phyloP scores from a whole-genome alignment of 1,139 yeast species.

The Candida anutae region DNA sequence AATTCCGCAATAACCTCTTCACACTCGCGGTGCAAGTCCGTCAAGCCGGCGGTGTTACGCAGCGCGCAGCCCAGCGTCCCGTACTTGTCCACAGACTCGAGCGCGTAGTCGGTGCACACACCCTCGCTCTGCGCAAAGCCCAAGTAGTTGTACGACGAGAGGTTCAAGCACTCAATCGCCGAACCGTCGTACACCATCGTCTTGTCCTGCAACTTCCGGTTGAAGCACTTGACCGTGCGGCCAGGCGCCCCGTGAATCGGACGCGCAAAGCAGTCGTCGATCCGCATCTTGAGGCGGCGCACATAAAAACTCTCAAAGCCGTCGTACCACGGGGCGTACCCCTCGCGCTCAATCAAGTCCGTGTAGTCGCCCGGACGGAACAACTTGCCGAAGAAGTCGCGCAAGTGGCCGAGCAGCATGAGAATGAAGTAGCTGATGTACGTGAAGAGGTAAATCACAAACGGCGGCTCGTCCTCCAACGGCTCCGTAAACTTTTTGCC shows the following conservation, averaged over 20 bases:
- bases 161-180: constrained; percentile 69
- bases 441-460: constrained; percentile 68
- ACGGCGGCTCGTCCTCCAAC: constrained; percentile 80
- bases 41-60: constrained; percentile 66
- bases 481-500: constrained; percentile 53
- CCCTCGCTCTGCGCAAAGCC: constrained; percentile 98
- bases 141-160: constrained; percentile 86
- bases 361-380: constrained; percentile 59
- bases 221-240: constrained; percentile 72
- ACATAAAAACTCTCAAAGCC: constrained; percentile 91
- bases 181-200: constrained; percentile 70
- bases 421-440: constrained; percentile 76
- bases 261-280: constrained; percentile 91
- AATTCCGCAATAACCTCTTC: constrained; percentile 77
- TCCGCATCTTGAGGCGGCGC: constrained; percentile 81
- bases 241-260: constrained; percentile 98
- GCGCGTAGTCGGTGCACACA: constrained; percentile 75
- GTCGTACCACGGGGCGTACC: constrained; percentile 94
- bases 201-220: constrained; percentile 59
- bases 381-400: constrained; percentile 78
- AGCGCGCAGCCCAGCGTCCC: constrained; percentile 82
- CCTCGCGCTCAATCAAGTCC: constrained; percentile 71
- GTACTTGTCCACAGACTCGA: constrained; percentile 51
- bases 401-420: constrained; percentile 80
- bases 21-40: constrained; percentile 65